Evolutionary conservation across 805 yeast genomes (phyloP).

Genomic region (Wickerhamomyces xylosicus): DNA sequence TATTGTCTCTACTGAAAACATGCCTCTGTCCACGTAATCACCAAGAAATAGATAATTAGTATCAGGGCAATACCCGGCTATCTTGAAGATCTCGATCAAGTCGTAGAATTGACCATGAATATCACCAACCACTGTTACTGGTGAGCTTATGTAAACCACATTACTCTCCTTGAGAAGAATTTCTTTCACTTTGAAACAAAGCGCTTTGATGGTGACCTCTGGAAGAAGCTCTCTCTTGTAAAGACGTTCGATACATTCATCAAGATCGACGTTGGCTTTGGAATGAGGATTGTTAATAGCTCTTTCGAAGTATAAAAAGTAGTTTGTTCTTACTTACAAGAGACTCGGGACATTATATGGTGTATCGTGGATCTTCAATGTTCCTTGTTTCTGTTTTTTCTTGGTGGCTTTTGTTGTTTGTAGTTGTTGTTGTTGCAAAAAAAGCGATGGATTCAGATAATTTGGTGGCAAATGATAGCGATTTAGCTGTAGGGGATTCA

Average conservation of each 20-base stretch:
- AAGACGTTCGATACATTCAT: constrained; percentile 58
- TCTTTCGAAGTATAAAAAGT: background rate
- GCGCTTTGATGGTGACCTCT: constrained; percentile 56
- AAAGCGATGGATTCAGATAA: too few relatives aligned
- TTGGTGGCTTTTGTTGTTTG: background rate
- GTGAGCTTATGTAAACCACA: constrained; percentile 73
- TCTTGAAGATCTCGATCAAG: constrained; percentile 80
- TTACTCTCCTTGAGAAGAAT: constrained; percentile 73
- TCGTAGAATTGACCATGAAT: constrained; percentile 97
- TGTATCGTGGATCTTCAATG: background rate
- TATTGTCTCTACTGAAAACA: constrained; percentile 89
- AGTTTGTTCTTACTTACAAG: background rate
- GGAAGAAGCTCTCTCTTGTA: constrained; percentile 59
- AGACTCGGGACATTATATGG: background rate
- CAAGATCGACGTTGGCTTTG: constrained; percentile 36
- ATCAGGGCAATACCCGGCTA: constrained; percentile 89
- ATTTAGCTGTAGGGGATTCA: too few relatives aligned
- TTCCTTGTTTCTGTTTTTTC: background rate
- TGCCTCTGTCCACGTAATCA: constrained; percentile 94
- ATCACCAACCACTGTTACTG: constrained; percentile 94
- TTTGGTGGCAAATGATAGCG: too few relatives aligned
- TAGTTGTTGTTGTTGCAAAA: too few relatives aligned
- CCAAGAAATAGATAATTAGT: constrained; percentile 91
- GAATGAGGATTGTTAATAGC: background rate
- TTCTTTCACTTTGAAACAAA: constrained; percentile 77